These are phyloP conservation scores for Biancaea sappan DNA, from an alignment of 306 rosid species.

Conservation along the genomic window DNA sequence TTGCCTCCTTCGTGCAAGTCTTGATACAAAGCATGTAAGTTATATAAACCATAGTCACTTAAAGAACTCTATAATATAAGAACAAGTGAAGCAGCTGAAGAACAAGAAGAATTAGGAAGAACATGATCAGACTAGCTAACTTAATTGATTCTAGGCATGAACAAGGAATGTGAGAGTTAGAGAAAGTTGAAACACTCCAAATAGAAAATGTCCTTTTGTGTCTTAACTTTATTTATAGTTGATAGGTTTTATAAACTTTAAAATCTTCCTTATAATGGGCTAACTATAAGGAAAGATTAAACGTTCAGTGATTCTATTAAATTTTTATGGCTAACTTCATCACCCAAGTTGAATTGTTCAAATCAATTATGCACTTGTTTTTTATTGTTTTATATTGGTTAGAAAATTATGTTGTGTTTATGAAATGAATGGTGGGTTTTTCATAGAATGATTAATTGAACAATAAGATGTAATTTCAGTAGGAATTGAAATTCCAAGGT, in stretches of 20 bases:
- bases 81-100: too few relatives aligned
- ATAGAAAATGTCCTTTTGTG: slow-evolving; percentile 23
- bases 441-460: background rate
- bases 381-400: background rate
- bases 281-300: too few relatives aligned
- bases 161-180: slow-evolving; percentile 27
- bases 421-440: background rate
- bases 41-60: too few relatives aligned
- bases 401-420: background rate
- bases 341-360: background rate
- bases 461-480: background rate
- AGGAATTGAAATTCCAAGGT: background rate
- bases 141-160: slow-evolving; percentile 36
- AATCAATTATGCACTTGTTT: background rate
- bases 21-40: too few relatives aligned
- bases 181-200: slow-evolving; percentile 25
- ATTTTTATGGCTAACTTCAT: background rate
- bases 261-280: background rate
- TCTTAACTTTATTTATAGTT: background rate
- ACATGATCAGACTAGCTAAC: slow-evolving; percentile 23
- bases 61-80: too few relatives aligned
- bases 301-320: too few relatives aligned
- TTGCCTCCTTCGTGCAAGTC: too few relatives aligned
- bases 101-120: slow-evolving; percentile 6
- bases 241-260: background rate